Evolutionary conservation across 2,329 filamentous ascomycete genomes (phyloP), one percentile per base, ranked within the genome.

Genomic region (Aspergillus cejpii): DNA sequence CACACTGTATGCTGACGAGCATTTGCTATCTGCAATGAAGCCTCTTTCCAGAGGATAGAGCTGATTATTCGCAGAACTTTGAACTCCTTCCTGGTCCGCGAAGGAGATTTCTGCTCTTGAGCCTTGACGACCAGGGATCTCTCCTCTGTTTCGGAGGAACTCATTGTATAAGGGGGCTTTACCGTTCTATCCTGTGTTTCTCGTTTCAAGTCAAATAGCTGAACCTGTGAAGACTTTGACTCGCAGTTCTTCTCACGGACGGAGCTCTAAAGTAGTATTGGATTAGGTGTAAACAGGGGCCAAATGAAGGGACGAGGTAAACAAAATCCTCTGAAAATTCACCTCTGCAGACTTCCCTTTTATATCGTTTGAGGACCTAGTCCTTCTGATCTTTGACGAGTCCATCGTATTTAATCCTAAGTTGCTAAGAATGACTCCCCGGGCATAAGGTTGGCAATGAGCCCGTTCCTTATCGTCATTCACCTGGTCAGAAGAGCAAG

Each of bases 1-100:
- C 91, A 96, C 31, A 96, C 81, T 11, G 79, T 80, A 63, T 95
- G 85, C 39, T 73, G 65, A n/a, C 78, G 69, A 12, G 74, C 72
- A 43, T 80, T 76, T 37, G 87, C 77, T 26, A 74, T 70, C 37
- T 76, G 76, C 1, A 77, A 74, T 10, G 83, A 69, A 1, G 83
- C 82, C 57, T 81, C 84, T 39, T 62, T 59, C 37, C 57, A 53
- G 19, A 72, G 56, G 14, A 67, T 51, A 14, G 64, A 66, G 10
- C 55, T 49, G 26, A 64, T 42, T 39, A 62, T 57, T 29, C 47
- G 42, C 33, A 55, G 38, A 34, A 59, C 47, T 29, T 11, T 41
- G 38, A 10, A 38, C 4, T 21, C 26, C 43, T 36, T 50, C 31
- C 17, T 42, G 34, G 5, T 48, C 52, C 37, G 52, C 43, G 10